phyloP scores from a whole-genome alignment of 129 eudicot genomes.

The Apium graveolens region DNA sequence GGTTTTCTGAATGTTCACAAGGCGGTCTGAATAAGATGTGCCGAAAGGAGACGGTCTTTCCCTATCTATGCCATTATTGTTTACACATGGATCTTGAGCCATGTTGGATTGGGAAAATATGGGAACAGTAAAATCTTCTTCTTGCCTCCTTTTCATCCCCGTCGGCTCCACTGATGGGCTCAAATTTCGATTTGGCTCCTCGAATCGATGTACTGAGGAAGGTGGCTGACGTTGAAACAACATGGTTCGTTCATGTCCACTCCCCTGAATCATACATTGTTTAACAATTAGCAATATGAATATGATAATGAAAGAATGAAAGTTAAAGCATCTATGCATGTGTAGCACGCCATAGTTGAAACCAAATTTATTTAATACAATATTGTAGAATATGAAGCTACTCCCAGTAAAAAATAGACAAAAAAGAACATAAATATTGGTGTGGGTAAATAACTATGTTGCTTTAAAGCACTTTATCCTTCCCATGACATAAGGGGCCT shows the following conservation, averaged over 20 bases:
- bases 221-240: slow-evolving; percentile 40
- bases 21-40: slow-evolving; percentile 19
- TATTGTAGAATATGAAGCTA: neutral
- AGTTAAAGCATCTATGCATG: neutral
- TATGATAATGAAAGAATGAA: neutral
- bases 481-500: neutral
- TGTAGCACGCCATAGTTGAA: neutral
- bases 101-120: slow-evolving; percentile 48
- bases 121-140: slow-evolving; percentile 77
- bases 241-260: slow-evolving; percentile 38
- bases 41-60: slow-evolving; percentile 26
- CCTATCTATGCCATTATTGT: slow-evolving; percentile 24
- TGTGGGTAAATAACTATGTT: neutral
- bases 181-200: slow-evolving; percentile 24
- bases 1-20: slow-evolving; percentile 20
- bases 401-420: neutral
- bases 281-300: neutral
- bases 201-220: slow-evolving; percentile 34
- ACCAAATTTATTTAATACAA: neutral
- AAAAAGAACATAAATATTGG: neutral
- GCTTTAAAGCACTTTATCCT: neutral
- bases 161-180: slow-evolving; percentile 29
- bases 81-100: slow-evolving; percentile 26
- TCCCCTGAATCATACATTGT: slow-evolving; percentile 40
- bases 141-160: slow-evolving; percentile 45